Base-by-base conservation (phyloP, 768 basidiomycete genomes). In the Mycena belliarum region DNA sequence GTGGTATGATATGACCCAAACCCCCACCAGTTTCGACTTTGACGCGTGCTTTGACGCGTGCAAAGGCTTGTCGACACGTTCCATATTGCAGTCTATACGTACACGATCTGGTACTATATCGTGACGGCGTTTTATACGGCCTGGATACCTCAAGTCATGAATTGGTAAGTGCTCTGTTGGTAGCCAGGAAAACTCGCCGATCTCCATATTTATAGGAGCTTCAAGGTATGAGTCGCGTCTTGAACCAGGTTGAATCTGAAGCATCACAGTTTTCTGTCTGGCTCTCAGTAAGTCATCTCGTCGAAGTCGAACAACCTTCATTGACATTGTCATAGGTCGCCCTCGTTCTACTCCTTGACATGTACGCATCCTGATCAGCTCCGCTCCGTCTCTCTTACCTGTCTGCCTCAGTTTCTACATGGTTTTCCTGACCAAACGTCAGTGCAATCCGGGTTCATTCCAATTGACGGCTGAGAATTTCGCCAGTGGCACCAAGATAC, bases 61-160 rank as follows among this genome's bases (percentile, higher is more conserved):
- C 29, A 6, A 32, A 57, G 55, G 55, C 29, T 25, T 18, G 48
- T 37, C 32, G 20, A 57, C 23, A 49, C 49, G 24, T 12, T 57
- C 33, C 56, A 57, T 11, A 37, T 57, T 16, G 56, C 33, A 15
- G 20, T 57, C 8, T 57, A 51, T 43, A 51, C 49, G 33, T 57
- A 57, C 12, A 57, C 56, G 21, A 51, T 51, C 10, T 57, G 56
- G 56, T 57, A 51, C 56, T 57, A 57, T 37, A 44, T 57, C 14
- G 56, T 57, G 16, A 35, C 23, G 5, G 56, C 49, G n/a, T 46
- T 50, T 11, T 42, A 57, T 15, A 51, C 56, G n/a, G 56, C 49
- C 9, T 57, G 56, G 56, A 7, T 45, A 6, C 42, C 49, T 2
- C 56, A 57, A 23, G 16, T 57, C 23, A 57, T 57, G 56, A 29